Evolutionary conservation across 371 early-diverging fungal species (phyloP), one percentile per base, ranked within the genome.

Genomic region (Mortierella sp.): DNA sequence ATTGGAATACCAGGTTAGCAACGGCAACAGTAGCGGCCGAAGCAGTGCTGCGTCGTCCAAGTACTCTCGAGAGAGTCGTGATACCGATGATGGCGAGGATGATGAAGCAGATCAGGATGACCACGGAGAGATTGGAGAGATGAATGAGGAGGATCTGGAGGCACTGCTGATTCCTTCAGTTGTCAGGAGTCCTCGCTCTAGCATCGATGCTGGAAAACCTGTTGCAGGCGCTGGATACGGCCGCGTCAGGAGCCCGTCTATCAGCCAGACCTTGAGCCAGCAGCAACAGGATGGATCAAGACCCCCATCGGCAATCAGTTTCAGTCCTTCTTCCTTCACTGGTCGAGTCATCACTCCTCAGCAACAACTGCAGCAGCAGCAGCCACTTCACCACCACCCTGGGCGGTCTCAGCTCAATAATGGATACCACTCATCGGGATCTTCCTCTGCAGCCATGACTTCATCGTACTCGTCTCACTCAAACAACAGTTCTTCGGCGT

Each of bases 391-490:
- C 5, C 60, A 74, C 24, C 44, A 65, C 44, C 21, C 63, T 71
- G 70, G 56, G 27, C 71, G 80, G 12, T 29, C 73, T 16, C 76
- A 63, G 35, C 24, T 73, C 51, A 80, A 56, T 32, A 83, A 75
- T 24, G 84, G 84, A 51, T 83, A 83, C 70, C 80, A 75, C 46
- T 83, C 84, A 38, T 83, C 84, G 14, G 84, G 80, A 35, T 83
- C 84, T 24, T 83, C 83, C 0, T 77, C 83, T 11, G 81, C 81
- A 3, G 84, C 84, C 6, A 18, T 76, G 55, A 76, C 68, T 5
- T 79, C 83, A 54, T 78, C 81, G 35, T 81, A 78, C 43, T 78
- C 81, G 2, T 81, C 81, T 4, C 74, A 63, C 4, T 80, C 84
- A 49, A 84, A 81, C 72, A 75, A 78, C 58, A 81, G 76, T 27